Evolutionary conservation across 1,284 basidiomycete species (phyloP).

Genomic region (Fomitopsis schrenkii): DNA sequence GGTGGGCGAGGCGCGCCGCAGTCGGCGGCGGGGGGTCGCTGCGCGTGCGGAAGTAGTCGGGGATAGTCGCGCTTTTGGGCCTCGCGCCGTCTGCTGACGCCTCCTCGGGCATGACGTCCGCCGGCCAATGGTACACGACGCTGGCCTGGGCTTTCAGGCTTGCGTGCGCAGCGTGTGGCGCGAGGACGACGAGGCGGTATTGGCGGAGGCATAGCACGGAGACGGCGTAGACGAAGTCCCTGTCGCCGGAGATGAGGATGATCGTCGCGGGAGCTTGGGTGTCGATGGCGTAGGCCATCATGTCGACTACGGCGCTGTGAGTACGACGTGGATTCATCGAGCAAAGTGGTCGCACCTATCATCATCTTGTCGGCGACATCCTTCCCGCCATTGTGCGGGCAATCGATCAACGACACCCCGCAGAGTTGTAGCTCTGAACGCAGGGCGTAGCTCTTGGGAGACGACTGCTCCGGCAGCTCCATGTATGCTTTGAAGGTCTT

Average conservation of each 20-base stretch:
- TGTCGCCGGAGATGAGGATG: constrained; percentile 51
- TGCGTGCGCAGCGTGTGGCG: constrained; percentile 14
- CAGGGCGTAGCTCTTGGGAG: constrained; percentile 32
- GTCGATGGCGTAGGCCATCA: constrained; percentile 55
- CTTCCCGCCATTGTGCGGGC: constrained; percentile 38
- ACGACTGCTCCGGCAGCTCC: constrained; percentile 32
- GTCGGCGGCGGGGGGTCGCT: background rate
- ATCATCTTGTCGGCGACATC: constrained; percentile 41
- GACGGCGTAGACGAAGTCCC: constrained; percentile 54
- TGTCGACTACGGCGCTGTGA: constrained; percentile 41
- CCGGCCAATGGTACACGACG: constrained; percentile 45
- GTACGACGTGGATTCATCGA: background rate
- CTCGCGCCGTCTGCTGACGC: background rate
- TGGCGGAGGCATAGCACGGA: constrained; percentile 44
- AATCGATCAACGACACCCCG: constrained; percentile 38
- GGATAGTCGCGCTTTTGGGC: background rate
- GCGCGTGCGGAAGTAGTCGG: constrained; percentile 1
- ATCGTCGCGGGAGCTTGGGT: constrained; percentile 44
- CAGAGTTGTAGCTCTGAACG: constrained; percentile 42
- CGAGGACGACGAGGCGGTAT: constrained; percentile 40
- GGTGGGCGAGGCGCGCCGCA: background rate
- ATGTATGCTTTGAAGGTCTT: constrained; percentile 46
- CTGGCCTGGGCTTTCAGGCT: constrained; percentile 53
- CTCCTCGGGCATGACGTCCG: constrained; percentile 28
- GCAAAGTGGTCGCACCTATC: constrained; percentile 20